These are phyloP conservation scores for Alectoria sarmentosa DNA, from an alignment of 495 filamentous ascomycete genomes.

Conservation along the genomic window DNA sequence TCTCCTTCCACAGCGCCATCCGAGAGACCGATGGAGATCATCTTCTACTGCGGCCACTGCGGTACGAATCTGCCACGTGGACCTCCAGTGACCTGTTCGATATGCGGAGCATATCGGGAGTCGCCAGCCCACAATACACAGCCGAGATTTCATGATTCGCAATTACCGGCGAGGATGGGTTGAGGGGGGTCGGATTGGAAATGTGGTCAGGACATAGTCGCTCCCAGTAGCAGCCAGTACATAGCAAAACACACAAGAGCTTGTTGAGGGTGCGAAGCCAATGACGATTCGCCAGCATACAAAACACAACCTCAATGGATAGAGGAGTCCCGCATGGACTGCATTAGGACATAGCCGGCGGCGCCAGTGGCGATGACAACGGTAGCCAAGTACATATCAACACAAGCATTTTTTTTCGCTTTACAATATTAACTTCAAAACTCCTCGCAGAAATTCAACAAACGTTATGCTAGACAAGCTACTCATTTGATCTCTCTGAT, in stretches of 20 bases:
- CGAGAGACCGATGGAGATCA: not conserved
- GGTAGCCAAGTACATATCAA: too few species aligned
- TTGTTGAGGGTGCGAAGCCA: too few species aligned
- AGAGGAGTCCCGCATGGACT: too few species aligned
- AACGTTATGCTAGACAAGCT: too few species aligned
- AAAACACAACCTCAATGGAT: too few species aligned
- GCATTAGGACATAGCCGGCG: too few species aligned
- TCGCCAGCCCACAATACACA: not conserved
- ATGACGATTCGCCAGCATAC: too few species aligned
- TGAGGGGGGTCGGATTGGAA: not conserved
- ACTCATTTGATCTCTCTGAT: too few species aligned
- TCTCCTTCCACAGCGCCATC: constrained; percentile 3
- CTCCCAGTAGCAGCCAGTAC: not conserved
- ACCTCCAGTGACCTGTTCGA: constrained; percentile 9
- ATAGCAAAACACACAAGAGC: not conserved
- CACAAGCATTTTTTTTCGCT: too few species aligned
- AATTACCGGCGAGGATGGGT: not conserved
- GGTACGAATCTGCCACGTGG: constrained; percentile 10
- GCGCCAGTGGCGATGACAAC: too few species aligned
- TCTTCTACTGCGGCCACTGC: constrained; percentile 16
- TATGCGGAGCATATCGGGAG: constrained; percentile 6
- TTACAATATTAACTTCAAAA: too few species aligned
- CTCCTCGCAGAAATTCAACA: too few species aligned
- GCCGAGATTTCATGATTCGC: constrained; percentile 2
- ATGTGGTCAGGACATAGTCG: not conserved